Evolutionary conservation across 176 grass and related monocot genomes (phyloP).

Genomic region (Puya raimondii): DNA sequence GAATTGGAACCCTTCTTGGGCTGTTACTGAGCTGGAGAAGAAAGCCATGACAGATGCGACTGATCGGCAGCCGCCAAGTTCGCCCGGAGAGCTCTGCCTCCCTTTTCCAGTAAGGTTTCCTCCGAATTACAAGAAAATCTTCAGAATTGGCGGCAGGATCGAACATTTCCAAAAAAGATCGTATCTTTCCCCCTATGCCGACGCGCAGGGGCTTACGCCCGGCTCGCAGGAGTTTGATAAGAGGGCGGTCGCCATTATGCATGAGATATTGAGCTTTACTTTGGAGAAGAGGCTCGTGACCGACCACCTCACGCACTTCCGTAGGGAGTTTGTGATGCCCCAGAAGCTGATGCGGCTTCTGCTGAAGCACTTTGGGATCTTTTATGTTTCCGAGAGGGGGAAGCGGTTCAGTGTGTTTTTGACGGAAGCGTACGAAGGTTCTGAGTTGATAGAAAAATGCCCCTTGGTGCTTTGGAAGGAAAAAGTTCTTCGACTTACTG

Average conservation of each 20-base stretch:
- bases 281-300: slow-evolving; percentile 89
- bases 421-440: slow-evolving; percentile 68
- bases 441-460: slow-evolving; percentile 48
- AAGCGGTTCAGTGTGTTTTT: slow-evolving; percentile 73
- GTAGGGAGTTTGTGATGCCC: slow-evolving; percentile 82
- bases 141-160: slow-evolving; percentile 34
- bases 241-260: slow-evolving; percentile 73
- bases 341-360: slow-evolving; percentile 82
- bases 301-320: slow-evolving; percentile 71
- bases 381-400: slow-evolving; percentile 83
- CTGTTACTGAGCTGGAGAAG: slow-evolving; percentile 70
- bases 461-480: slow-evolving; percentile 62
- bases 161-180: slow-evolving; percentile 52
- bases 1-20: slow-evolving; percentile 68
- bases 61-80: neutral
- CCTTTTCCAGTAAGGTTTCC: slow-evolving; percentile 75
- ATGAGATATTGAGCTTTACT: slow-evolving; percentile 77
- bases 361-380: slow-evolving; percentile 80
- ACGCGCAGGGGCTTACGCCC: slow-evolving; percentile 44
- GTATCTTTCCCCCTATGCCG: slow-evolving; percentile 71
- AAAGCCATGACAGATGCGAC: slow-evolving; percentile 23
- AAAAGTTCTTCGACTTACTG: slow-evolving; percentile 55
- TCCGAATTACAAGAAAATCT: slow-evolving; percentile 53
- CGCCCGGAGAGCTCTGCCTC: slow-evolving; percentile 55
- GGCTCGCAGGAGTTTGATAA: slow-evolving; percentile 74